Conservation (phyloP, 352 stramenopile species). For the Phytophthora multivora region DNA sequence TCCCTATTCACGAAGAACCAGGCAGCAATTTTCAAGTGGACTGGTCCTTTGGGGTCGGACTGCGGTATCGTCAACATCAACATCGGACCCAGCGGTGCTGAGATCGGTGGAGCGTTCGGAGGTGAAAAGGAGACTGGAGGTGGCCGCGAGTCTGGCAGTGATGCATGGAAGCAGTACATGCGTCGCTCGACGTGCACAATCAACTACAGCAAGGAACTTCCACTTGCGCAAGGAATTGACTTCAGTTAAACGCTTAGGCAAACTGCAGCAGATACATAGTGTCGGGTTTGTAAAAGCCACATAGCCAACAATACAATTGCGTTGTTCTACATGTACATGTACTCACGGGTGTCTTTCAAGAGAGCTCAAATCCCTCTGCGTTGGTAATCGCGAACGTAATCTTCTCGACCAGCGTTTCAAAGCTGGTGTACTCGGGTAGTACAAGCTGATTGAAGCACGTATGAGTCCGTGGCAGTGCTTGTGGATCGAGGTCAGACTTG, state of each 20-base stretch:
- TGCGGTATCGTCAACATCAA: constrained; percentile 95
- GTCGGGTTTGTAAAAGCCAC: constrained; percentile 8
- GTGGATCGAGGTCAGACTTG: constrained; percentile 71
- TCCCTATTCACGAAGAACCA: constrained; percentile 93
- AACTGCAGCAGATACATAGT: constrained; percentile 3
- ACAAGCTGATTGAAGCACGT: constrained; percentile 92
- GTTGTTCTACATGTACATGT: constrained; percentile 5
- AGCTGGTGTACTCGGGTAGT: constrained; percentile 77
- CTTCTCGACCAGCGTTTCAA: constrained; percentile 71
- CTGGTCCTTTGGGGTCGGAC: constrained; percentile 88
- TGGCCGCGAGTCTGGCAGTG: constrained; percentile 90
- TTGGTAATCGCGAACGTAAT: constrained; percentile 82
- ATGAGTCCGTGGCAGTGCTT: constrained; percentile 74
- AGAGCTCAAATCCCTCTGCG: constrained; percentile 81
- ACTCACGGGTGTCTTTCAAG: constrained; percentile 31
- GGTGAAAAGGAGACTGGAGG: constrained; percentile 93
- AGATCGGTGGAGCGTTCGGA: constrained; percentile 93
- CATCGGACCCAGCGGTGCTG: constrained; percentile 90
- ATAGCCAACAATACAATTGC: constrained; percentile 12
- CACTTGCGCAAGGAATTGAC: constrained; percentile 92
- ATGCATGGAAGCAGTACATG: constrained; percentile 96
- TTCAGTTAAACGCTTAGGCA: constrained; percentile 61
- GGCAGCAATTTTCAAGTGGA: constrained; percentile 93
- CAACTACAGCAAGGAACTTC: constrained; percentile 93
- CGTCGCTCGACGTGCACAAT: constrained; percentile 93